Percentiles rank a stretch among this genome's conserved stretches.
Conservation (phyloP, 2,329 filamentous ascomycete genomes). For the Xylaria sp. region DNA sequence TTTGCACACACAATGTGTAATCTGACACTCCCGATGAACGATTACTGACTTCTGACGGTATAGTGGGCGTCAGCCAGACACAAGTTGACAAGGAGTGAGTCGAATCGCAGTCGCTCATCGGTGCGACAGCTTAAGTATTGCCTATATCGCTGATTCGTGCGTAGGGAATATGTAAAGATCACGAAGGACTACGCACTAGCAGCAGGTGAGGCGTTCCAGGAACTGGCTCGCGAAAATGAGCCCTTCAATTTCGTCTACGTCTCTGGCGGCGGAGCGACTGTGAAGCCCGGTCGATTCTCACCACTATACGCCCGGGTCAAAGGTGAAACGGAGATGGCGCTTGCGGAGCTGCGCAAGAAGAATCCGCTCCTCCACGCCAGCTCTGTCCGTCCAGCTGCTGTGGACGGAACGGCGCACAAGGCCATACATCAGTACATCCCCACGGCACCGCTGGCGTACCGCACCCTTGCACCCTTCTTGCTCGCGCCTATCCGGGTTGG, state of each 20-base stretch:
- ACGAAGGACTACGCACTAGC: conserved; percentile 73
- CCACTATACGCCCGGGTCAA: conserved; percentile 72
- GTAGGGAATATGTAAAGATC: conserved; percentile 72
- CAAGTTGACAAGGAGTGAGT: conserved; percentile 68
- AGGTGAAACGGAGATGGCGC: conserved; percentile 70
- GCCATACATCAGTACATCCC: conserved; percentile 58
- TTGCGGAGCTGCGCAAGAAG: conserved; percentile 63
- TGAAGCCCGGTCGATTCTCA: conserved; percentile 65
- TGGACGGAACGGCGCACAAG: conserved; percentile 62
- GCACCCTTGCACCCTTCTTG: conserved; percentile 38
- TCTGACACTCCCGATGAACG: background rate
- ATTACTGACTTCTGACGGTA: conserved; percentile 8
- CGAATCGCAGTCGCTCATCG: background rate
- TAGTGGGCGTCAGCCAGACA: conserved; percentile 70
- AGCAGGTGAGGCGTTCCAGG: conserved; percentile 53
- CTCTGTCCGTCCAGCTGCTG: conserved; percentile 67
- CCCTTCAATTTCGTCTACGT: conserved; percentile 78
- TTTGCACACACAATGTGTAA: background rate
- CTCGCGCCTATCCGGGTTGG: conserved; percentile 42
- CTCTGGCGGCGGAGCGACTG: conserved; percentile 72
- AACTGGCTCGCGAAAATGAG: conserved; percentile 54
- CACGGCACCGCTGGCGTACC: conserved; percentile 38
- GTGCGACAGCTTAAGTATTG: background rate
- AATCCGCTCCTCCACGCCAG: conserved; percentile 63
- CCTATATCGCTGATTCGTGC: background rate